Conservation (phyloP, 2,329 filamentous ascomycete species). For the Fusarium incarnatum region DNA sequence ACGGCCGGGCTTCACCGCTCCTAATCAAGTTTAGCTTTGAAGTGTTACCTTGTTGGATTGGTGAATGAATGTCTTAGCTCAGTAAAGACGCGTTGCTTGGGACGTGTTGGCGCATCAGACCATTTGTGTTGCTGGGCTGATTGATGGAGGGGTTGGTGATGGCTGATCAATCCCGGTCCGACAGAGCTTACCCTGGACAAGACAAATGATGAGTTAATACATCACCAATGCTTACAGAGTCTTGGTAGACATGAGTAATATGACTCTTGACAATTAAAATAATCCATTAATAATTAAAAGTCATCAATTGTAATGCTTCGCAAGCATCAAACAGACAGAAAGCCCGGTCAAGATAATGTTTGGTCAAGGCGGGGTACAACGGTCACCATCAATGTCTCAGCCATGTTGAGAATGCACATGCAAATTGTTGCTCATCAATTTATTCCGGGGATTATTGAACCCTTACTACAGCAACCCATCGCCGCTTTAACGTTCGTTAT, state of each 20-base stretch:
- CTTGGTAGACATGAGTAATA: neutral
- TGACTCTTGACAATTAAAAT: too few species aligned
- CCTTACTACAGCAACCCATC: neutral
- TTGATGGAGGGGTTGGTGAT: neutral
- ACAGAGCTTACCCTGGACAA: conserved; percentile 28
- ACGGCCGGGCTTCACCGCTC: conserved; percentile 37
- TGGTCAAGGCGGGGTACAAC: conserved; percentile 20
- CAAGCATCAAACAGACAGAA: too few species aligned
- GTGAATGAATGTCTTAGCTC: neutral
- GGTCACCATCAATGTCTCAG: neutral
- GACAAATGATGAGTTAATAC: conserved; percentile 4
- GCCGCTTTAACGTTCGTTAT: conserved; percentile 50
- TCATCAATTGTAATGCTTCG: conserved; percentile 2
- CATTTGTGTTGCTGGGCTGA: neutral
- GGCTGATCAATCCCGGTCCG: conserved; percentile 14
- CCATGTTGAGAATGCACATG: conserved; percentile 12
- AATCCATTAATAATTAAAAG: neutral
- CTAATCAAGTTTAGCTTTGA: neutral
- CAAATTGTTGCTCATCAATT: neutral
- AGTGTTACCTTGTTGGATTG: conserved; percentile 1
- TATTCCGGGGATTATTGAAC: neutral
- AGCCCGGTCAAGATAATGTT: too few species aligned
- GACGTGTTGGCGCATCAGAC: conserved; percentile 7
- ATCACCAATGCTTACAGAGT: conserved; percentile 18
- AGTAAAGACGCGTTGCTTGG: conserved; percentile 20